Conservation (phyloP, 108 stramenopile genomes). For the Skeletonema tropicum region DNA sequence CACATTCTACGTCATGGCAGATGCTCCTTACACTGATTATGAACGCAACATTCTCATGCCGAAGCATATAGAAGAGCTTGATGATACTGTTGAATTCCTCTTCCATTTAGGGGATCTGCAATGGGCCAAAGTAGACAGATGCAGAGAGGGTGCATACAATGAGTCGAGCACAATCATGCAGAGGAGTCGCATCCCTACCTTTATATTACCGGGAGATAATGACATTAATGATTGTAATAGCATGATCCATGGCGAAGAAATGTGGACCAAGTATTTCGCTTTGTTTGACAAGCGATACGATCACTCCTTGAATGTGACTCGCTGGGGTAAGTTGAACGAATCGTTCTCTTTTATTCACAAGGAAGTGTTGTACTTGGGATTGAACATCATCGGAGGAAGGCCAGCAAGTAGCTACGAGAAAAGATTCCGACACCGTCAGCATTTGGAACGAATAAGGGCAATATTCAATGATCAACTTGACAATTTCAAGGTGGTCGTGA, state of each 20-base stretch:
- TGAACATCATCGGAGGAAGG: conserved; percentile 63
- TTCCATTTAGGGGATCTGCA: conserved; percentile 82
- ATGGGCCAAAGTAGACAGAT: conserved; percentile 47
- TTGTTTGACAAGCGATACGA: conserved; percentile 51
- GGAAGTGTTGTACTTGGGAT: conserved; percentile 66
- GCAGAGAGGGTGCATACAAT: conserved; percentile 55
- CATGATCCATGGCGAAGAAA: conserved; percentile 29
- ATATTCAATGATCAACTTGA: conserved; percentile 14
- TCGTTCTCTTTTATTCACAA: conserved; percentile 61
- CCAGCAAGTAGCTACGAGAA: conserved; percentile 49
- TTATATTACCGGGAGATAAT: conserved; percentile 75
- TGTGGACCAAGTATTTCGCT: conserved; percentile 62
- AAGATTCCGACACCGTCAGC: conserved; percentile 41
- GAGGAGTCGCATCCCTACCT: conserved; percentile 55
- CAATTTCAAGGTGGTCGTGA: conserved; percentile 23
- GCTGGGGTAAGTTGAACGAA: conserved; percentile 54
- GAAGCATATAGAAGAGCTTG: conserved; percentile 44
- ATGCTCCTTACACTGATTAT: conserved; percentile 54
- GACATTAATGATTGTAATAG: conserved; percentile 77
- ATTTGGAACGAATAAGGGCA: conserved; percentile 17
- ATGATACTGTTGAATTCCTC: conserved; percentile 64
- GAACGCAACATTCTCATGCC: conserved; percentile 51
- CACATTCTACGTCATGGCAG: conserved; percentile 74
- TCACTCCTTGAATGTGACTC: conserved; percentile 33
- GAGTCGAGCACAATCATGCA: conserved; percentile 27